phyloP scores from a whole-genome alignment of 2,329 filamentous ascomycete genomes.

The Curvularia sp. region DNA sequence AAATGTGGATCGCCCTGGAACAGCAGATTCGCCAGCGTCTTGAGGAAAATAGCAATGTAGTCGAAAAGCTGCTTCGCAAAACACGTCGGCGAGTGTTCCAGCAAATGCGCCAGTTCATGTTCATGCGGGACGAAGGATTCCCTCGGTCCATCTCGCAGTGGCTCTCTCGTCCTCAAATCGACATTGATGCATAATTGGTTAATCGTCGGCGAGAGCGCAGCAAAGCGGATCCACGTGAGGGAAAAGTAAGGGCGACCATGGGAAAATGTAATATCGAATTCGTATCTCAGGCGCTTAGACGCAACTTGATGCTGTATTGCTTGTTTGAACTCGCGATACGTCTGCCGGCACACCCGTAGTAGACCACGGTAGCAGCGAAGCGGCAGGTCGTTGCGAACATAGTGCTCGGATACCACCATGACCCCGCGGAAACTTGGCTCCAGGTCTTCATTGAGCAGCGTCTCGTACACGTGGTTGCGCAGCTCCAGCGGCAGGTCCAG shows the following conservation, averaged over 20 bases:
- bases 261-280: constrained; percentile 39
- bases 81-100: constrained; percentile 35
- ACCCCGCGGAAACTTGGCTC: constrained; percentile 36
- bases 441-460: constrained; percentile 33
- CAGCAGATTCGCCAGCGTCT: constrained; percentile 36
- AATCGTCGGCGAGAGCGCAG: constrained; percentile 37
- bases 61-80: constrained; percentile 43
- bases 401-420: constrained; percentile 38
- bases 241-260: constrained; percentile 46
- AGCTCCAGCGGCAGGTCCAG: constrained; percentile 41
- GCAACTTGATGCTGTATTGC: constrained; percentile 38
- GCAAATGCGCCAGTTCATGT: constrained; percentile 33
- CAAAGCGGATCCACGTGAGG: constrained; percentile 38
- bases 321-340: constrained; percentile 36
- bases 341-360: constrained; percentile 33
- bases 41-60: constrained; percentile 42
- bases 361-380: constrained; percentile 39
- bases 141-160: constrained; percentile 22
- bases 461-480: constrained; percentile 39
- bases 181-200: constrained; percentile 41
- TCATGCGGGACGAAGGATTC: constrained; percentile 31
- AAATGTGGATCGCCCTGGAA: constrained; percentile 28
- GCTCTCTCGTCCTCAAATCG: constrained; percentile 39
- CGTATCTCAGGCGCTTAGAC: constrained; percentile 35
- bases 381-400: constrained; percentile 39